These are phyloP conservation scores for Penicillium griseofulvum DNA, from an alignment of 2,329 filamentous ascomycete genomes.

Conservation along the genomic window DNA sequence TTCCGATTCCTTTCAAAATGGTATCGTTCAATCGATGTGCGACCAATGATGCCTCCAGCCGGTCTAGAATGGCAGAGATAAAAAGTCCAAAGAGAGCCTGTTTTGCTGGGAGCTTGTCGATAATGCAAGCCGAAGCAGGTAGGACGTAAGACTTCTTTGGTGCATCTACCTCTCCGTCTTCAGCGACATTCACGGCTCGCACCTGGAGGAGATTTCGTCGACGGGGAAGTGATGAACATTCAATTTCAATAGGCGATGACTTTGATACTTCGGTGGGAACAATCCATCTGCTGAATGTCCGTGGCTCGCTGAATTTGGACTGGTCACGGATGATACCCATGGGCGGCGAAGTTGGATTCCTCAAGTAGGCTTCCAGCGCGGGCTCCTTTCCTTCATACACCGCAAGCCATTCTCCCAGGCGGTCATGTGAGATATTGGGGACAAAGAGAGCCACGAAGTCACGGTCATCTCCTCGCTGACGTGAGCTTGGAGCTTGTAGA, in stretches of 20 bases:
- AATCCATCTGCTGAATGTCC: conserved; percentile 28
- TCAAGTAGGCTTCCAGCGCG: conserved; percentile 22
- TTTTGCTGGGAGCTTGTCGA: conserved; percentile 45
- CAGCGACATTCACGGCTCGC: conserved; percentile 3
- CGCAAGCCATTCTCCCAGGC: conserved; percentile 23
- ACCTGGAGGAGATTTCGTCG: conserved; percentile 29
- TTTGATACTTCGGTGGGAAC: conserved; percentile 2
- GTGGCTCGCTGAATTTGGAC: conserved; percentile 23
- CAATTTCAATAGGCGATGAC: conserved; percentile 18
- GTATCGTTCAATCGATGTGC: conserved; percentile 59
- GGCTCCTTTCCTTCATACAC: conserved; percentile 21
- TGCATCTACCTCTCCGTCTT: conserved; percentile 6
- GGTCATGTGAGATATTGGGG: conserved; percentile 17
- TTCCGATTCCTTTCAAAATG: conserved; percentile 52
- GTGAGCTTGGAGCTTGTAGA: conserved; percentile 24
- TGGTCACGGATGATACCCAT: conserved; percentile 31
- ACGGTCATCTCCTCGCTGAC: neutral
- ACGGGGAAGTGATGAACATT: conserved; percentile 27
- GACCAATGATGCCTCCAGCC: conserved; percentile 64
- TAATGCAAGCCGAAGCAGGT: conserved; percentile 27
- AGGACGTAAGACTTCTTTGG: conserved; percentile 20
- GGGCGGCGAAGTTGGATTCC: neutral
- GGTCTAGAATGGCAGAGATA: conserved; percentile 70
- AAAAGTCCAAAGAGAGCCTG: conserved; percentile 57
- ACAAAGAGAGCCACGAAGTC: conserved; percentile 32